Conservation (phyloP, 495 filamentous ascomycete species). For the Pyrenula massariospora region DNA sequence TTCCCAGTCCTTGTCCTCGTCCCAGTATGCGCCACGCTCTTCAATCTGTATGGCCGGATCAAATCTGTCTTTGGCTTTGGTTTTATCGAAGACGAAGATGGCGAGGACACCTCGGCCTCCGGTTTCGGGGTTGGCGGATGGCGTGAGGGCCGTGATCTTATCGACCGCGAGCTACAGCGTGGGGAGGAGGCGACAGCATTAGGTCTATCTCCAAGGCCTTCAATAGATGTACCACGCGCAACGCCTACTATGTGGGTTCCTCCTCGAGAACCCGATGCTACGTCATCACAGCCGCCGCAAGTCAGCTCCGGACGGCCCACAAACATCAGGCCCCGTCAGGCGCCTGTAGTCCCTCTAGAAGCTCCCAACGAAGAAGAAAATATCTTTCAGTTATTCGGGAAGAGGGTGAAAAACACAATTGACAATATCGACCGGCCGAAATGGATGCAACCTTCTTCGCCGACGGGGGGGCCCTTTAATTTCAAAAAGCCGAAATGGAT, state of each 20-base stretch:
- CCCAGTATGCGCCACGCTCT: conserved; percentile 70
- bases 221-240: conserved; percentile 20
- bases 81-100: conserved; percentile 61
- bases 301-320: conserved; percentile 4
- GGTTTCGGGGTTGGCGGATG: conserved; percentile 72
- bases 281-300: conserved; percentile 13
- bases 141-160: conserved; percentile 88
- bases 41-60: conserved; percentile 78
- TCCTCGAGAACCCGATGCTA: conserved; percentile 11
- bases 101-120: conserved; percentile 48
- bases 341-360: conserved; percentile 21
- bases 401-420: conserved; percentile 82
- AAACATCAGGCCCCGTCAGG: conserved; percentile 13
- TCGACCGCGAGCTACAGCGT: conserved; percentile 62
- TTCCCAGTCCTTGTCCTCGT: conserved; percentile 81
- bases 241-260: conserved; percentile 18
- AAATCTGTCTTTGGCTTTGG: conserved; percentile 69
- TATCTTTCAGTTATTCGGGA: conserved; percentile 72
- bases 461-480: conserved; percentile 38
- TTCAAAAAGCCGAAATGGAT: conserved; percentile 81
- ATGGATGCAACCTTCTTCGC: conserved; percentile 45
- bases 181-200: conserved; percentile 44
- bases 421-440: conserved; percentile 72
- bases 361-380: conserved; percentile 61
- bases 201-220: conserved; percentile 22